phyloP scores from a whole-genome alignment of 768 basidiomycete genomes.

The Tricholoma saponaceum region DNA sequence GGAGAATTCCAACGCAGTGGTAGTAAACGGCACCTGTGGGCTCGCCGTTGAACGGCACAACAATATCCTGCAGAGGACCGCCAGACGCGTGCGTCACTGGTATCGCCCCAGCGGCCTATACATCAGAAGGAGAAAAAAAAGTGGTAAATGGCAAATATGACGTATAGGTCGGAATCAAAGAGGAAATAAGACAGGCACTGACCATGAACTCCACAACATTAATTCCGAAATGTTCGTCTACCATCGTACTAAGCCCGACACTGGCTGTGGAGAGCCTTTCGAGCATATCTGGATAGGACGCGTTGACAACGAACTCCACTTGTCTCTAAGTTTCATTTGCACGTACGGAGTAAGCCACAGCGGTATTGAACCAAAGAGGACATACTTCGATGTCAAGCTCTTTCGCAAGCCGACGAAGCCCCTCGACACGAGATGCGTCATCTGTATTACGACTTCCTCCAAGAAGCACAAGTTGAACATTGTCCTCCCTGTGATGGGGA shows the following conservation, averaged over 20 bases:
- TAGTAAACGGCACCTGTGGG: constrained; percentile 51
- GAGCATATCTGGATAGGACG: constrained; percentile 68
- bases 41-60: constrained; percentile 71
- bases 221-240: constrained; percentile 98
- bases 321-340: constrained; percentile 42
- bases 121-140: neutral
- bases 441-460: constrained; percentile 81
- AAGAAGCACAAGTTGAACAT: constrained; percentile 66
- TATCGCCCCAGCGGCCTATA: constrained; percentile 88
- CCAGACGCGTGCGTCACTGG: constrained; percentile 92
- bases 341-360: neutral
- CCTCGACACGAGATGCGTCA: constrained; percentile 68
- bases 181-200: constrained; percentile 18
- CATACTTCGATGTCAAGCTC: constrained; percentile 64
- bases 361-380: constrained; percentile 2
- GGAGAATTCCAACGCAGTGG: neutral
- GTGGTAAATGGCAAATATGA: neutral
- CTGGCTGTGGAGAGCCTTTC: constrained; percentile 69
- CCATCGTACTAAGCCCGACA: constrained; percentile 93
- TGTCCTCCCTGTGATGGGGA: constrained; percentile 47
- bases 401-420: constrained; percentile 51
- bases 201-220: constrained; percentile 98
- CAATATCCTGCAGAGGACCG: constrained; percentile 88
- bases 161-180: constrained; percentile 1
- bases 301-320: constrained; percentile 81